These are phyloP conservation scores for Acacia melanoxylon DNA, from an alignment of 306 rosid genomes.

Conservation along the genomic window DNA sequence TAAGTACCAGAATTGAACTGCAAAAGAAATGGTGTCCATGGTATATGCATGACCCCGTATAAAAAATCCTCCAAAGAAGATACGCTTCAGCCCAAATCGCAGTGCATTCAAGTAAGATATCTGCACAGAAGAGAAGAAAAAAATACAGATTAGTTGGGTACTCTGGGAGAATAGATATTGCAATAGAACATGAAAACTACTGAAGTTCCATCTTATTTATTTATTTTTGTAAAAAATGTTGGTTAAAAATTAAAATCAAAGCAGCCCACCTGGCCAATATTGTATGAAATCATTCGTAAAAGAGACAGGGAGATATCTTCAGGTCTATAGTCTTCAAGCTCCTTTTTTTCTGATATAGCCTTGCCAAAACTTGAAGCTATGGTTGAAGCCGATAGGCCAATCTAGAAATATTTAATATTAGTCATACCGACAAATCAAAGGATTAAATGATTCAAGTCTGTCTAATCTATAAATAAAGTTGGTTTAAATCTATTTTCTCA, in stretches of 20 bases:
- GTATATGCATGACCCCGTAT: conserved; percentile 99
- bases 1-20: conserved; percentile 85
- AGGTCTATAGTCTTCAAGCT: conserved; percentile 92
- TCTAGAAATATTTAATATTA: conserved; percentile 51
- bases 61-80: conserved; percentile 97
- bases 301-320: conserved; percentile 98
- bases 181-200: conserved; percentile 14
- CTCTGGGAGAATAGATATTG: conserved; percentile 16
- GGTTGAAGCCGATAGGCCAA: conserved; percentile 95
- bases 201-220: conserved; percentile 15
- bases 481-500: conserved; percentile 1
- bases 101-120: conserved; percentile 90
- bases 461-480: conserved; percentile 3
- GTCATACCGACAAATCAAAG: conserved; percentile 32
- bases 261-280: conserved; percentile 91
- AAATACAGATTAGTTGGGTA: conserved; percentile 19
- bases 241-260: conserved; percentile 25
- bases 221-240: background rate
- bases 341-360: conserved; percentile 85
- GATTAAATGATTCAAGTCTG: conserved; percentile 21
- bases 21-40: conserved; percentile 98
- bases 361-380: conserved; percentile 99
- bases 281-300: conserved; percentile 95
- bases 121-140: conserved; percentile 46
- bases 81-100: conserved; percentile 82